Percentiles rank a stretch among this genome's conserved stretches.
Evolutionary conservation across 371 early-diverging fungal genomes (phyloP).

Genomic region (Mucor circinelloides): DNA sequence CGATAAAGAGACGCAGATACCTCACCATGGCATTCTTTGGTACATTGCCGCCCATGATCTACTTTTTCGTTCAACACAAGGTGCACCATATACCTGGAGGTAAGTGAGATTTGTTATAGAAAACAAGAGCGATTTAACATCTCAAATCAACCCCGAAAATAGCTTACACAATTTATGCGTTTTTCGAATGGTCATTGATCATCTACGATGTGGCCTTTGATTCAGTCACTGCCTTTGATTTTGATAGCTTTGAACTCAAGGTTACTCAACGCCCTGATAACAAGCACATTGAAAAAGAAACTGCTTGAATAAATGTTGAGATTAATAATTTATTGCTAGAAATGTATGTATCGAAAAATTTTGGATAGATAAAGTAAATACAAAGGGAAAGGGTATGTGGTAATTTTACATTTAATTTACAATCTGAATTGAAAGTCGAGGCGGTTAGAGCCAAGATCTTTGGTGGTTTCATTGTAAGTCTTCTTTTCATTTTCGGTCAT

Average conservation of each 20-base stretch:
- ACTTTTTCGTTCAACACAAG: slow-evolving; percentile 79
- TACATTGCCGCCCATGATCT: slow-evolving; percentile 70
- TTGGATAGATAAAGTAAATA: neutral
- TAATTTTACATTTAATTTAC: slow-evolving; percentile 7
- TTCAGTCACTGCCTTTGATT: slow-evolving; percentile 68
- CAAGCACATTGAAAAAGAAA: neutral
- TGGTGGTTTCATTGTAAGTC: slow-evolving; percentile 31
- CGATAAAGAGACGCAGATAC: slow-evolving; percentile 35
- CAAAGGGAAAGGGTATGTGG: neutral
- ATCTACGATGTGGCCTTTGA: slow-evolving; percentile 82
- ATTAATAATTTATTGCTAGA: neutral
- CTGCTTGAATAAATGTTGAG: slow-evolving; percentile 1
- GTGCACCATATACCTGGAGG: slow-evolving; percentile 71
- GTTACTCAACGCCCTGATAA: neutral
- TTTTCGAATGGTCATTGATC: slow-evolving; percentile 85
- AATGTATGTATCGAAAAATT: neutral
- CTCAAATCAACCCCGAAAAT: neutral
- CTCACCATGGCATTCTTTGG: slow-evolving; percentile 63
- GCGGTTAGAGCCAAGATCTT: slow-evolving; percentile 36
- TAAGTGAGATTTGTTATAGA: slow-evolving; percentile 11
- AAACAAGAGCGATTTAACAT: neutral
- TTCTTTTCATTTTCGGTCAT: slow-evolving; percentile 35
- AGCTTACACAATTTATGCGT: slow-evolving; percentile 80
- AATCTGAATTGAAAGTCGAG: slow-evolving; percentile 42
- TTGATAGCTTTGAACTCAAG: slow-evolving; percentile 50